A percentile compares a stretch with the other conserved stretches of the same genome.
Evolutionary conservation across 345 rosid genomes (phyloP).

Genomic region (Iberis pinnata): DNA sequence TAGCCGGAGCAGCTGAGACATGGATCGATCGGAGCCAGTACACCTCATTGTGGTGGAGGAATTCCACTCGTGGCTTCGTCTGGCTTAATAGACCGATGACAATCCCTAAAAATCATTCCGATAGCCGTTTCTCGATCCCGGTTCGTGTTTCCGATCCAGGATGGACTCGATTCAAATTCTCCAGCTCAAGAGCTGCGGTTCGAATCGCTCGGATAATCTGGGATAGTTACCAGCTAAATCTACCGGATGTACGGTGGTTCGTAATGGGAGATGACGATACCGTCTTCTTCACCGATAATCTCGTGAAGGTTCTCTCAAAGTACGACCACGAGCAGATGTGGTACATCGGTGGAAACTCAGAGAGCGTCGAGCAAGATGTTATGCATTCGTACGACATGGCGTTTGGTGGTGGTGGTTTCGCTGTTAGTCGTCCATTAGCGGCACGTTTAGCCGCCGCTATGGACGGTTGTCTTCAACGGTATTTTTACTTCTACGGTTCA

Average conservation of each 20-base stretch:
- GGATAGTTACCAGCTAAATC: slow-evolving; percentile 45
- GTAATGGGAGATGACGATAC: slow-evolving; percentile 96
- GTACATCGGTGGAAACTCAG: slow-evolving; percentile 71
- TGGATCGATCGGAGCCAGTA: slow-evolving; percentile 55
- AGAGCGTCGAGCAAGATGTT: slow-evolving; percentile 68
- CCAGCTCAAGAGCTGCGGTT: slow-evolving; percentile 58
- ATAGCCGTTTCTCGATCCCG: slow-evolving; percentile 25
- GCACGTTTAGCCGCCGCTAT: slow-evolving; percentile 39
- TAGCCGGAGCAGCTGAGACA: slow-evolving; percentile 53
- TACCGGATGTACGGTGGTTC: slow-evolving; percentile 68
- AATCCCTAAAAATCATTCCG: not conserved
- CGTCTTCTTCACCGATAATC: slow-evolving; percentile 54
- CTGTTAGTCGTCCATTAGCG: slow-evolving; percentile 61
- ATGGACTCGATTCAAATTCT: slow-evolving; percentile 49
- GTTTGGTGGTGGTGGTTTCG: slow-evolving; percentile 92
- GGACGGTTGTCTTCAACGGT: slow-evolving; percentile 69
- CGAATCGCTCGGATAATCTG: slow-evolving; percentile 66
- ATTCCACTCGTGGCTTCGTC: slow-evolving; percentile 50
- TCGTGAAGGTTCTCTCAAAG: slow-evolving; percentile 51
- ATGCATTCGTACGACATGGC: slow-evolving; percentile 78
- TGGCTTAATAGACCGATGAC: slow-evolving; percentile 50
- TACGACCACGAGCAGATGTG: slow-evolving; percentile 74
- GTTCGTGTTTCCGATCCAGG: slow-evolving; percentile 43
- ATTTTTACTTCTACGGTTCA: slow-evolving; percentile 65
- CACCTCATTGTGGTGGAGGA: slow-evolving; percentile 62